These are phyloP conservation scores for Torulaspora microellipsoides DNA, from an alignment of 805 yeast species.

Conservation along the genomic window DNA sequence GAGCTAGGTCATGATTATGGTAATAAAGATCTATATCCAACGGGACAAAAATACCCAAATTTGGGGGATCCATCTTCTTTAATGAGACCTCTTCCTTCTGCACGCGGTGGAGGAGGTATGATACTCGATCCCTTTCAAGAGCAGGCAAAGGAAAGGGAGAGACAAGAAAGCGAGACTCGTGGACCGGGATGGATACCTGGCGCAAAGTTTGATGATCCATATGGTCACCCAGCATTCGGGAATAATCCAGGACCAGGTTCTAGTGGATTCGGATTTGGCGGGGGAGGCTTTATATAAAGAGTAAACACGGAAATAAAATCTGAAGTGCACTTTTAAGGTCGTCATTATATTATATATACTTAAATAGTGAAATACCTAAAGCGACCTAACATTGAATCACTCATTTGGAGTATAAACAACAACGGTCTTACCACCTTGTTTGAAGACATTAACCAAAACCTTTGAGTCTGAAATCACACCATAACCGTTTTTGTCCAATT, in stretches of 20 bases:
- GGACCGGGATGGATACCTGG: conserved; percentile 34
- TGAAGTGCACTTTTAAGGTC: background rate
- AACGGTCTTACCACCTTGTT: conserved; percentile 25
- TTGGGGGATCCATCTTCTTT: conserved; percentile 18
- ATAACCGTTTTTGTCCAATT: conserved; percentile 28
- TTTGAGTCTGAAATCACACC: conserved; percentile 21
- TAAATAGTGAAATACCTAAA: background rate
- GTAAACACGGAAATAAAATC: background rate
- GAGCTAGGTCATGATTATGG: conserved; percentile 24
- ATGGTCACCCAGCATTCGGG: conserved; percentile 20
- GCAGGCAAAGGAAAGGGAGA: conserved; percentile 9
- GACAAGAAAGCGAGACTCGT: conserved; percentile 12
- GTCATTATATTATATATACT: background rate
- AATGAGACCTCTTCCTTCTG: conserved; percentile 5
- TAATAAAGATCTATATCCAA: conserved; percentile 34
- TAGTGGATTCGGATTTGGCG: conserved; percentile 15
- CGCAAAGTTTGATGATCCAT: conserved; percentile 34
- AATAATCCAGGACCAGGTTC: conserved; percentile 9
- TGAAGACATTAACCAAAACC: conserved; percentile 24
- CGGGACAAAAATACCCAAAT: conserved; percentile 29
- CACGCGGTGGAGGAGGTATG: conserved; percentile 30
- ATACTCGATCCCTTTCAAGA: conserved; percentile 30
- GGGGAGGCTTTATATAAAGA: conserved; percentile 8
- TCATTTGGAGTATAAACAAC: conserved; percentile 24
- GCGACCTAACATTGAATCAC: background rate